Percentiles rank a stretch among this genome's conserved stretches.
These are phyloP conservation scores for Fomitopsis pulvina DNA, from an alignment of 768 basidiomycete species.

Conservation along the genomic window DNA sequence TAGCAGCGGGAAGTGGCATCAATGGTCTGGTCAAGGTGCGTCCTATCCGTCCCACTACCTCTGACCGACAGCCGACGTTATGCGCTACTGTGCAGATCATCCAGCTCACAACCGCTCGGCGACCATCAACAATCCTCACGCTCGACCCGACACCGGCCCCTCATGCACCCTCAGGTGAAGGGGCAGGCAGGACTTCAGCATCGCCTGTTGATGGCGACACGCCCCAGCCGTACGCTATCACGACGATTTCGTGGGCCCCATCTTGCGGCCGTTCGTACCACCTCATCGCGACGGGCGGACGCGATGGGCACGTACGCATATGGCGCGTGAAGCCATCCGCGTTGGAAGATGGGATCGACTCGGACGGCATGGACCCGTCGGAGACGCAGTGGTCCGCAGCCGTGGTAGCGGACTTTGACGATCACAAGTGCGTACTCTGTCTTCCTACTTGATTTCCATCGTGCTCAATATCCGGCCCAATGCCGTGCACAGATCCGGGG, in stretches of 20 bases:
- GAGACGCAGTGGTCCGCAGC: conserved; percentile 67
- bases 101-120: conserved; percentile 61
- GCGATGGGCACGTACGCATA: conserved; percentile 85
- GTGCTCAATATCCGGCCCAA: background rate
- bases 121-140: conserved; percentile 57
- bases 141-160: conserved; percentile 45
- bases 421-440: conserved; percentile 53
- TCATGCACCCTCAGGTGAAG: conserved; percentile 15
- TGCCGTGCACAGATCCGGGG: conserved; percentile 45
- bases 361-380: conserved; percentile 35
- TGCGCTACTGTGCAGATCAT: conserved; percentile 45
- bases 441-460: conserved; percentile 3
- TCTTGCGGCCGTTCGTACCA: conserved; percentile 92
- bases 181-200: conserved; percentile 14
- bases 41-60: background rate
- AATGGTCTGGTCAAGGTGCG: conserved; percentile 72
- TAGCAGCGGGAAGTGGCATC: conserved; percentile 72
- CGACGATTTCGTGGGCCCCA: conserved; percentile 89
- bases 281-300: conserved; percentile 82
- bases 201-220: conserved; percentile 23
- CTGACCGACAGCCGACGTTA: background rate
- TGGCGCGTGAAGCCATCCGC: conserved; percentile 71
- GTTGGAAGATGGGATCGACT: conserved; percentile 24
- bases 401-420: conserved; percentile 81
- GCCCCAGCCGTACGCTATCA: conserved; percentile 56